A percentile compares a stretch with the other conserved stretches of the same genome.
These are phyloP conservation scores for Lipomyces kockii DNA, from an alignment of 805 yeast species.

Conservation along the genomic window DNA sequence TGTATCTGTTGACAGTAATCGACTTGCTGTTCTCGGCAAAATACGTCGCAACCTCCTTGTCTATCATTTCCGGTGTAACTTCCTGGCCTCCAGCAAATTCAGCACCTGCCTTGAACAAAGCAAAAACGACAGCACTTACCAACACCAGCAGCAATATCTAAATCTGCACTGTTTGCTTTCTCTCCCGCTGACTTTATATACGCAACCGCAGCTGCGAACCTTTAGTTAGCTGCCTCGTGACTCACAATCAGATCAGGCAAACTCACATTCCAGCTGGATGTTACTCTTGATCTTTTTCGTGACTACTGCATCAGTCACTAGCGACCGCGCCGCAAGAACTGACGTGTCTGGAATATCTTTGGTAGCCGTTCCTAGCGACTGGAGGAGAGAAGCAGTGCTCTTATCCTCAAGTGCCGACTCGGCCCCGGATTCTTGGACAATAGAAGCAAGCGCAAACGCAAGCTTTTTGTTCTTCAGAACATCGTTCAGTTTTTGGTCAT, in stretches of 20 bases:
- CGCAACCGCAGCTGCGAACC: slow-evolving; percentile 49
- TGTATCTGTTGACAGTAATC: slow-evolving; percentile 75
- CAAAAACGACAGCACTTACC: slow-evolving; percentile 42
- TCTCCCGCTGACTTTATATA: slow-evolving; percentile 62
- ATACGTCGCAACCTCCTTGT: slow-evolving; percentile 60
- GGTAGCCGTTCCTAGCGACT: slow-evolving; percentile 56
- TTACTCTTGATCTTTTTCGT: slow-evolving; percentile 67
- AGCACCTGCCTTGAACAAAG: background rate
- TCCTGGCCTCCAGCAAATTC: slow-evolving; percentile 57
- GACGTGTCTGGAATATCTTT: slow-evolving; percentile 39
- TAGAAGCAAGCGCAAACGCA: slow-evolving; percentile 64
- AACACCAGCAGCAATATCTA: slow-evolving; percentile 71
- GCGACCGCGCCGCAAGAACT: slow-evolving; percentile 53
- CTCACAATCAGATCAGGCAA: background rate
- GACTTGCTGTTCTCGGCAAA: slow-evolving; percentile 62
- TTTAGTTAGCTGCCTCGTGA: background rate
- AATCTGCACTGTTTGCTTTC: slow-evolving; percentile 52
- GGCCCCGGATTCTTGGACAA: slow-evolving; percentile 54
- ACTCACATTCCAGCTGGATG: slow-evolving; percentile 67
- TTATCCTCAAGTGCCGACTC: slow-evolving; percentile 53
- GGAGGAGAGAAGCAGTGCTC: slow-evolving; percentile 66
- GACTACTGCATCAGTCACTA: slow-evolving; percentile 64
- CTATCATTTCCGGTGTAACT: slow-evolving; percentile 68
- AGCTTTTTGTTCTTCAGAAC: slow-evolving; percentile 86
- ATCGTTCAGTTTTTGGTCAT: slow-evolving; percentile 64